Base-by-base conservation (phyloP, 2,329 filamentous ascomycete genomes). In the Fusarium dimerum region DNA sequence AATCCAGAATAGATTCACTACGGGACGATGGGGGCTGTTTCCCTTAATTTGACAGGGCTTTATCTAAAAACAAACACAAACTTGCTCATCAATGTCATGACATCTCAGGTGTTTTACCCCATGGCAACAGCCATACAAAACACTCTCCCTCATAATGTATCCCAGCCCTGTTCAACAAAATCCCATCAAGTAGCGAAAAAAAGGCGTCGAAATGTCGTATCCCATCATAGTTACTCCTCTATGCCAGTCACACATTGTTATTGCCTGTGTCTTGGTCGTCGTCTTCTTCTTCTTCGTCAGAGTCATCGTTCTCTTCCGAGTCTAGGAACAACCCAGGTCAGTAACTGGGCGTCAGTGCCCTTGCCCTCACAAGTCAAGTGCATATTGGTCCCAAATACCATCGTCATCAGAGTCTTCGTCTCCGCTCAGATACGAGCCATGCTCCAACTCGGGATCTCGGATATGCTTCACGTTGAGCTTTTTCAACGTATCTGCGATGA, bases 321-420 rank as follows among this genome's bases (percentile, higher is more conserved):
- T 4, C 32, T 36, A 36, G 10, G 13, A 4, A 10, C 32, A 36
- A 15, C 10, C 32, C 32, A 36, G 11, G 32, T 36, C 32, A 36
- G 32, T 36, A 36, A 36, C 13, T 36, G 32, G 32, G 32, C 32
- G 32, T 4, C 9, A 36, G 13, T 11, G 32, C 32, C 32, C 13
- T 15, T 10, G 10, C 13, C 32, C 50, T 46, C 59, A 66, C 2
- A 65, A 36, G 44, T 65, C 64, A 52, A 62, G 54, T 36, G 63
- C 63, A 38, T 66, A 66, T 57, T 56, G 63, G 36, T 66, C 63
- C 64, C 65, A 66, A 54, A 64, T 57, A 65, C 62, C 63, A 26
- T 26, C 20, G 45, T 63, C 63, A 15, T 64, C 63, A 15, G 56
- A 56, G 17, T 55, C 57, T 10, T 60, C 55, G 12, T 51, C 59